Conservation (phyloP, 345 rosid genomes). For the Citrus mangshanensis region DNA sequence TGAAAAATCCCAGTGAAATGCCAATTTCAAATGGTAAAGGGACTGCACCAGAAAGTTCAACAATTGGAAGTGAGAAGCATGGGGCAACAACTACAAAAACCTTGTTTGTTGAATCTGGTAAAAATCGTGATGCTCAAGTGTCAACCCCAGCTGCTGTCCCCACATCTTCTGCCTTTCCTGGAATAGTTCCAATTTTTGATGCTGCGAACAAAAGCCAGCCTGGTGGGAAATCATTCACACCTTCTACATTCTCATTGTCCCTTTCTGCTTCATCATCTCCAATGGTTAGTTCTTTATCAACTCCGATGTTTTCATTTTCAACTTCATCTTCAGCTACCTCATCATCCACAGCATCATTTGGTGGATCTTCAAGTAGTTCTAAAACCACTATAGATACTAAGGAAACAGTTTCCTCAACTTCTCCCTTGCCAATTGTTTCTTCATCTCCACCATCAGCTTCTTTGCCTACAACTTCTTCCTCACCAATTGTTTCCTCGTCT, state of each 20-base stretch:
- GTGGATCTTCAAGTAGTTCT: constrained; percentile 32
- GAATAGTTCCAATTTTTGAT: constrained; percentile 31
- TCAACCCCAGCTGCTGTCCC: constrained; percentile 32
- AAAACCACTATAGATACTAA: constrained; percentile 24
- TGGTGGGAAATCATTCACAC: constrained; percentile 29
- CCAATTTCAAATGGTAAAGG: constrained; percentile 29
- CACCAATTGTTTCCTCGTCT: constrained; percentile 19
- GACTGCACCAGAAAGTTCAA: constrained; percentile 23
- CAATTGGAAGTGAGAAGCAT: constrained; percentile 24
- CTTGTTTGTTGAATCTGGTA: constrained; percentile 26
- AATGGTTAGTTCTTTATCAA: constrained; percentile 21
- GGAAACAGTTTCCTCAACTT: constrained; percentile 24
- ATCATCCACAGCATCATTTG: constrained; percentile 30
- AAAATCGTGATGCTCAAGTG: constrained; percentile 30
- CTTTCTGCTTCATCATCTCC: constrained; percentile 42
- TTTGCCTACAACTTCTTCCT: constrained; percentile 14
- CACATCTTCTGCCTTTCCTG: constrained; percentile 26
- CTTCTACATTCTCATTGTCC: constrained; percentile 36
- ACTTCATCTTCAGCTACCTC: constrained; percentile 29
- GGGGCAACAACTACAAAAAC: constrained; percentile 19
- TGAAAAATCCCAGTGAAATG: constrained; percentile 35
- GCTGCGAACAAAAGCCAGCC: constrained; percentile 34
- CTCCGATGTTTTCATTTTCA: constrained; percentile 28
- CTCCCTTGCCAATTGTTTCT: constrained; percentile 22
- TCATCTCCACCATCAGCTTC: constrained; percentile 25